Conservation (phyloP, 345 rosid genomes). For the Citrus hindsii region DNA sequence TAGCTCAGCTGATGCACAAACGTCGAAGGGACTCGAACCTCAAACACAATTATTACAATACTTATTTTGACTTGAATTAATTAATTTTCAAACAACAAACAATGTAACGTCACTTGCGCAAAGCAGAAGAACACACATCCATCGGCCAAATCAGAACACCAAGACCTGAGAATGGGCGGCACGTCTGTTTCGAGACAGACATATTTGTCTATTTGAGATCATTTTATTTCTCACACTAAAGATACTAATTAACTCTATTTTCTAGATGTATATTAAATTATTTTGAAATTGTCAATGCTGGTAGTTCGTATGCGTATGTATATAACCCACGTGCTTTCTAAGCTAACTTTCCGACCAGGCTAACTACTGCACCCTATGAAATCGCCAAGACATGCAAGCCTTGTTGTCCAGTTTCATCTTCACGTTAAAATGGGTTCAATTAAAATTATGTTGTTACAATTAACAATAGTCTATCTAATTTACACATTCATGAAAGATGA, state of each 20-base stretch:
- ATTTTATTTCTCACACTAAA: background rate
- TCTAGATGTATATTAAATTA: background rate
- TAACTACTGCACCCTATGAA: background rate
- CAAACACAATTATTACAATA: no score
- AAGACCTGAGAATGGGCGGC: slow-evolving; percentile 28
- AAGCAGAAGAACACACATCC: no score
- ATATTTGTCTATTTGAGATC: background rate
- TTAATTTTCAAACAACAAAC: no score
- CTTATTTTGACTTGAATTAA: no score
- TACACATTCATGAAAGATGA: no score
- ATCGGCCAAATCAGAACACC: background rate
- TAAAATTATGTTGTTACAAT: no score
- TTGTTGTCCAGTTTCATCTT: background rate
- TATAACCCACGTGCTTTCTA: background rate
- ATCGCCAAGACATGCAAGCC: slow-evolving; percentile 9
- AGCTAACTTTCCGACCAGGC: slow-evolving; percentile 36
- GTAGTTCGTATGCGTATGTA: background rate
- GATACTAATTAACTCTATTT: background rate
- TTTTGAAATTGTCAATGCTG: background rate
- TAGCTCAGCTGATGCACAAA: no score
- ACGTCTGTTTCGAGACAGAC: slow-evolving; percentile 33
- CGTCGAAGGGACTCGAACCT: no score
- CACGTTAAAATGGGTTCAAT: background rate
- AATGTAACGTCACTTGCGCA: no score
- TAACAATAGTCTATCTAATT: background rate